Percentiles rank a stretch among this genome's conserved stretches.
phyloP scores from a whole-genome alignment of 257 asterid genomes.

The Perilla frutescens region DNA sequence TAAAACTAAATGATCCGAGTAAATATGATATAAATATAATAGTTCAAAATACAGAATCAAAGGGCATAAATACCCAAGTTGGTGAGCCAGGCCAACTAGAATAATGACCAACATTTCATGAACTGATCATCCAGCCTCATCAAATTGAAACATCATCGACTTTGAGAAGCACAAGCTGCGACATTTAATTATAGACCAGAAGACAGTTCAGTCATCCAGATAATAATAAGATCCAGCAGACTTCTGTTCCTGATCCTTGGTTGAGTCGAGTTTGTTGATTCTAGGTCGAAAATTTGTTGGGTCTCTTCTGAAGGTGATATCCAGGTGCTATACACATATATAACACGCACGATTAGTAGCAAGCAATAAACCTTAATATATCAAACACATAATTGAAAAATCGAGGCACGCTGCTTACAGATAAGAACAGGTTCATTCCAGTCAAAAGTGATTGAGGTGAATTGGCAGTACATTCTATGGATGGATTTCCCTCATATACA shows the following conservation, averaged over 20 bases:
- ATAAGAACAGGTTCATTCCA: slow-evolving; percentile 96
- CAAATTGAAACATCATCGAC: slow-evolving; percentile 5
- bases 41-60: too few relatives aligned
- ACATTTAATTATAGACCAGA: not conserved
- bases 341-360: too few relatives aligned
- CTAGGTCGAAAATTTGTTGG: slow-evolving; percentile 95
- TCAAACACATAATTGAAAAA: not conserved
- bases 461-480: slow-evolving; percentile 88
- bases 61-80: too few relatives aligned
- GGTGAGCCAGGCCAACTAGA: too few relatives aligned
- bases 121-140: not conserved
- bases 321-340: slow-evolving; percentile 72
- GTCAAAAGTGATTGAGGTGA: slow-evolving; percentile 93
- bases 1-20: too few relatives aligned
- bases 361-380: not conserved
- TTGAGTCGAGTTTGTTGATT: slow-evolving; percentile 93
- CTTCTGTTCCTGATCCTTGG: slow-evolving; percentile 98
- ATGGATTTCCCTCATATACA: slow-evolving; percentile 89
- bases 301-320: slow-evolving; percentile 94
- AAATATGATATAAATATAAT: too few relatives aligned
- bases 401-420: slow-evolving; percentile 57
- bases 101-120: too few relatives aligned
- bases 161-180: not conserved
- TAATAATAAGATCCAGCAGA: slow-evolving; percentile 90
- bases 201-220: slow-evolving; percentile 68